Evolutionary conservation across 177 flowering plant genomes (phyloP).

Genomic region (Vitis hybrid): DNA sequence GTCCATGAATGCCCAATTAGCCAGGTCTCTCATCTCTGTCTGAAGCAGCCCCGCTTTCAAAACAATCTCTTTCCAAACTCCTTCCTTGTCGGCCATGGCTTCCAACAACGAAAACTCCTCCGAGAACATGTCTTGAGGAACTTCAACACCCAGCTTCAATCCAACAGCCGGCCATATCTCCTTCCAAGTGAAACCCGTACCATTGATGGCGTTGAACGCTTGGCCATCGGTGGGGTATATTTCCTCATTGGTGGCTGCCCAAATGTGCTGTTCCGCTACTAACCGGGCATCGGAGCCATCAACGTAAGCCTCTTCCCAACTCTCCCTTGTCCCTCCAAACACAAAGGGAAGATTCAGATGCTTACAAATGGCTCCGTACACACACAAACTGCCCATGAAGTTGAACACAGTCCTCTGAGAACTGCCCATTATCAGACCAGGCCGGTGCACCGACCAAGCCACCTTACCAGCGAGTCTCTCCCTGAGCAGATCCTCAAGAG

Average conservation of each 20-base stretch:
- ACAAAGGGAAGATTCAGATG: constrained; percentile 68
- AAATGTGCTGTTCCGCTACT: constrained; percentile 86
- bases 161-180: constrained; percentile 69
- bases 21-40: constrained; percentile 70
- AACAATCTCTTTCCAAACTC: constrained; percentile 74
- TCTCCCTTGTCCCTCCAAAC: constrained; percentile 67
- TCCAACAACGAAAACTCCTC: constrained; percentile 32
- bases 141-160: constrained; percentile 41
- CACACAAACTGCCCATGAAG: constrained; percentile 72
- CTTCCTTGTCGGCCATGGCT: constrained; percentile 55
- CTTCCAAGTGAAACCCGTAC: constrained; percentile 66
- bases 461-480: constrained; percentile 45
- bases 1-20: constrained; percentile 83
- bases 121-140: constrained; percentile 27
- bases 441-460: constrained; percentile 78
- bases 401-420: constrained; percentile 58
- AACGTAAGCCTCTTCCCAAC: constrained; percentile 73
- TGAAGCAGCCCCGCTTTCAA: constrained; percentile 41
- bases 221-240: constrained; percentile 30
- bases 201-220: constrained; percentile 73
- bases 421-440: constrained; percentile 74
- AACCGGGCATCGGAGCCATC: constrained; percentile 80
- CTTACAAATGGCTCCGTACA: constrained; percentile 71
- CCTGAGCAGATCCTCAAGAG: constrained; percentile 65
- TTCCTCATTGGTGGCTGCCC: constrained; percentile 55